Percentiles rank a stretch among this genome's conserved stretches.
phyloP scores from a whole-genome alignment of 495 filamentous ascomycete genomes.

The Annulohypoxylon maeteangense region DNA sequence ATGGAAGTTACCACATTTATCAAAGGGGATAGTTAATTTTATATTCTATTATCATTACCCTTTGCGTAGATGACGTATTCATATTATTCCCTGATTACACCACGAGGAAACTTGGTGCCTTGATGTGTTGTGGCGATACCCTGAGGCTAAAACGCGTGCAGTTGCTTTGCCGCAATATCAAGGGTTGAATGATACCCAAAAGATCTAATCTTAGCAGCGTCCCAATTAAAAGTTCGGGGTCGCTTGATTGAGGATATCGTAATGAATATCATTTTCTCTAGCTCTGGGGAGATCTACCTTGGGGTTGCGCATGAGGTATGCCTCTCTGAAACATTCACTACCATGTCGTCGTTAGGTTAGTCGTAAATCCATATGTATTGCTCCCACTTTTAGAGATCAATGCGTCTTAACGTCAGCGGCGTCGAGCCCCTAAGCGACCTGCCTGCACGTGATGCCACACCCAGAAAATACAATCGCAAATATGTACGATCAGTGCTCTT shows the following conservation, averaged over 20 bases:
- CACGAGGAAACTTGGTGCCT: no score
- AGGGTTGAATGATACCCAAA: background rate
- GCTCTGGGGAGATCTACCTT: background rate
- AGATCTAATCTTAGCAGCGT: background rate
- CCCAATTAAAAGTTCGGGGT: background rate
- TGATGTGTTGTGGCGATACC: background rate
- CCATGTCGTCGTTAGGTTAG: no score
- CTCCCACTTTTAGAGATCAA: no score
- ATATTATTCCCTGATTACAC: no score
- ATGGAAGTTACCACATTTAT: background rate
- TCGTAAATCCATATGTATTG: no score
- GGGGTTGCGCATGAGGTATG: background rate
- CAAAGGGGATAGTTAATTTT: no score
- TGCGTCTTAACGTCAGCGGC: no score
- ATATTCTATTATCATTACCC: no score
- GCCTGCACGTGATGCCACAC: background rate
- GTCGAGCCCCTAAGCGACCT: no score
- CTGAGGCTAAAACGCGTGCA: background rate
- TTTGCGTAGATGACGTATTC: no score
- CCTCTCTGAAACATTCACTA: no score
- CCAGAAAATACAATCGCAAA: background rate
- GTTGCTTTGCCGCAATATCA: background rate
- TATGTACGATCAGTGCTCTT: background rate
- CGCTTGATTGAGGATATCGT: background rate
- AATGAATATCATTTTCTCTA: background rate